Evolutionary conservation across 2,329 filamentous ascomycete species (phyloP), one percentile per base, ranked within the genome.

Genomic region (Emericellopsis cladophorae): DNA sequence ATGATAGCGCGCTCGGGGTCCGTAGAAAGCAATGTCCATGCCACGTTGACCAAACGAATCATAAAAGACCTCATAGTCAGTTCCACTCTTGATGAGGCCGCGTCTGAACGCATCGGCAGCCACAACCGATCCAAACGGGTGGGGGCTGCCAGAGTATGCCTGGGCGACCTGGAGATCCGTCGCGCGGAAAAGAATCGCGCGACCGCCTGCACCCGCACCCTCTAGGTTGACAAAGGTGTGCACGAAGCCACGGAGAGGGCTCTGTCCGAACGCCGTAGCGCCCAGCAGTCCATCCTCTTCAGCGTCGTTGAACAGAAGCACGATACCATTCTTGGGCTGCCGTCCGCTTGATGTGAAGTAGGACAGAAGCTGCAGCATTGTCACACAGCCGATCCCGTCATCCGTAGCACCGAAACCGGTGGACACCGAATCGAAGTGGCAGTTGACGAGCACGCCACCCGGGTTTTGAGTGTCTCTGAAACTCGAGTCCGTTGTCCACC

Each of bases 141-240:
- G 70, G 18, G 74, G 71, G 22, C 75, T 74, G 23, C 73, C 73
- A 42, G 72, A 70, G 58, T 95, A 96, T 26, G 84, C 83, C 44
- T 73, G 74, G 1, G 88, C 90, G 21, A 94, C 81, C 59, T 95
- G 83, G 4, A 81, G 76, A 58, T 96, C 92, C 0, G 89, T 90
- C 40, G 81, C 82, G 44, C 92, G 77, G 63, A 98, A 96, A 3
- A 96, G 67, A 10, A 83, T 82, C 4, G 90, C 89, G 44, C 87
- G 75, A 1, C 90, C 89, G 10, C 92, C 92, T 11, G 90, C 90
- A 39, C 90, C 92, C 33, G 90, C 90, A 11, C 92, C 92, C 60
- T 98, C 92, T 14, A 98, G 75, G 51, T 98, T 98, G 48, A 96
- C 67, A 55, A 98, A 96, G 0, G 86, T 87, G 54, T 89, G 84